Evolutionary conservation across 192 early-diverging fungal species (phyloP), one percentile per base, ranked within the genome.

Genomic region (Ambispora gerdemannii): DNA sequence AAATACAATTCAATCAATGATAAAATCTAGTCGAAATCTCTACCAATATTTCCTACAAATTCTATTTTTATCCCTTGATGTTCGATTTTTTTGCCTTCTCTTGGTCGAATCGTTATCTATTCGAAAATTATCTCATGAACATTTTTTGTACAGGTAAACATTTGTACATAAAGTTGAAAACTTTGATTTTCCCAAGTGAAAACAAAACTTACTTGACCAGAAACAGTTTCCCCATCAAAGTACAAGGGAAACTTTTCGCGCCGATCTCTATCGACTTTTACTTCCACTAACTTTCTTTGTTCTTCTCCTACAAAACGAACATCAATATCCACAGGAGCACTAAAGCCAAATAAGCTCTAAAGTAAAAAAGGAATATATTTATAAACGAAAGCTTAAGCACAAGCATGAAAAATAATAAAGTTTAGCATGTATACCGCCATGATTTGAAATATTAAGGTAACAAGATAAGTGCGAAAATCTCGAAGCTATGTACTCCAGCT

Each of bases 51-150:
- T 31, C 97, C 97, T n/a, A 99, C 87, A 80, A 98, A 98, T 78
- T 99, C 95, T 43, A 97, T 91, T 74, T 97, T 98, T 70, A 99
- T 97, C 25, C 97, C 97, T 63, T 95, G 90, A 83, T 99, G 97
- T 76, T 99, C 96, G 53, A 98, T 78, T 67, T 87, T 89, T 77
- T 95, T 97, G n/a, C 92, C 94, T 73, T 98, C 95, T 66, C 80
- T 81, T 20, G 92, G 78, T 43, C 91, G 78, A 53, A 94, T 82
- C 50, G 86, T 88, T 31, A 90, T 88, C 91, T 93, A 70, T 7
- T n/a, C n/a, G n/a, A n/a, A n/a, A n/a, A n/a, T n/a, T n/a, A n/a
- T n/a, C n/a, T n/a, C n/a, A n/a, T n/a, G n/a, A n/a, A n/a, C n/a
- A n/a, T n/a, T n/a, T n/a, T n/a, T n/a, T n/a, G n/a, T n/a, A n/a